Conservation (phyloP, 139 green algal species). For the Volvox reticuliferus region DNA sequence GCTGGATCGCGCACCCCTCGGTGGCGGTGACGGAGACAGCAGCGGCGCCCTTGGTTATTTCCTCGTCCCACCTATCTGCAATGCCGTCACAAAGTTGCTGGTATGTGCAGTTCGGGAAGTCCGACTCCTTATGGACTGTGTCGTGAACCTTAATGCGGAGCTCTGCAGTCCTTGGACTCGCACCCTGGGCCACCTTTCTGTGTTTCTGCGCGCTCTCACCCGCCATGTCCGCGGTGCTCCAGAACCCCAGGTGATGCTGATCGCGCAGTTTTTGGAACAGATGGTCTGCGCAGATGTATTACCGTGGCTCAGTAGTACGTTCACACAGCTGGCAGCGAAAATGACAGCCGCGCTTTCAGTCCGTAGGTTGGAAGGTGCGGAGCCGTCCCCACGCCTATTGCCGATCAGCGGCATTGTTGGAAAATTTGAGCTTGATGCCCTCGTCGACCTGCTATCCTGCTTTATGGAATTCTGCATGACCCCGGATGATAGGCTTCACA, state of each 20-base stretch:
- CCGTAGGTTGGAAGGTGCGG: neutral
- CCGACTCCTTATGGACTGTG: neutral
- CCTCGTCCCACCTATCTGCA: no score
- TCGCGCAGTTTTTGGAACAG: neutral
- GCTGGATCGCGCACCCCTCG: no score
- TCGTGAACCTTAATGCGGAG: neutral
- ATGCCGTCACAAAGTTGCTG: neutral
- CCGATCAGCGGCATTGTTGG: neutral
- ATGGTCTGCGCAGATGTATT: neutral
- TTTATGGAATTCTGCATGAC: no score
- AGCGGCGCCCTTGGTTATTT: no score
- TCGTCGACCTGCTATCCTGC: no score
- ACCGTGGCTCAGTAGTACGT: neutral
- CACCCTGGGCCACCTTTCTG: neutral
- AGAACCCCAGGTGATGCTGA: neutral
- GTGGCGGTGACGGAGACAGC: no score
- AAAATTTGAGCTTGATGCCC: no score
- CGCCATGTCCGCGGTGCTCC: neutral
- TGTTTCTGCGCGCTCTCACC: neutral
- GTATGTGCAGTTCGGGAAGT: neutral
- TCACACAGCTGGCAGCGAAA: neutral
- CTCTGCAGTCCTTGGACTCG: neutral
- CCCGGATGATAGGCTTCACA: neutral
- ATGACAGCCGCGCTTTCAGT: neutral
- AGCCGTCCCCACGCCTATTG: neutral